These are phyloP conservation scores for Fomitopsis palustris DNA, from an alignment of 1,284 basidiomycete genomes.

Conservation along the genomic window DNA sequence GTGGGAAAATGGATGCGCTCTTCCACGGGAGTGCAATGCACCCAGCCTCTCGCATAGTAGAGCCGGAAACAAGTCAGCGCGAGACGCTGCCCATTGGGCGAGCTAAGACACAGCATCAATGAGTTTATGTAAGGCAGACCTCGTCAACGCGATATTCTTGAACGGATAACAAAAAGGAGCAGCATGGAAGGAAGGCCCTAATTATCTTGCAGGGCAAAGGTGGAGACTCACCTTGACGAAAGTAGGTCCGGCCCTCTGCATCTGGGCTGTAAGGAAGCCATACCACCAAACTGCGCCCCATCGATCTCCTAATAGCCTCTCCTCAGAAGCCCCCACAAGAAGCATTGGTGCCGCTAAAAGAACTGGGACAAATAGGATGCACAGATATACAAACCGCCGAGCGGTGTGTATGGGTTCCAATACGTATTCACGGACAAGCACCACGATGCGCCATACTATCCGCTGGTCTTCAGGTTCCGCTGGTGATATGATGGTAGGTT, in stretches of 20 bases:
- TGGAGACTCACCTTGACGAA: conserved; percentile 82
- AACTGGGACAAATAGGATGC: conserved; percentile 85
- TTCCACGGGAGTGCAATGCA: conserved; percentile 86
- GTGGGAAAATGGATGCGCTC: conserved; percentile 79
- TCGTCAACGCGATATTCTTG: neutral
- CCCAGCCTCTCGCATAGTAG: conserved; percentile 87
- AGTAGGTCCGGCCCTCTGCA: conserved; percentile 94
- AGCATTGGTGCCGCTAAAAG: conserved; percentile 85
- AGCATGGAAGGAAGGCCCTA: neutral
- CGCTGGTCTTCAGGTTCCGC: conserved; percentile 49
- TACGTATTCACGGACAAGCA: conserved; percentile 52
- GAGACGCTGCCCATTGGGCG: conserved; percentile 97
- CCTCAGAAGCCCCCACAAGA: conserved; percentile 65
- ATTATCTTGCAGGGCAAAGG: conserved; percentile 1
- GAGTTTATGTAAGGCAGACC: neutral
- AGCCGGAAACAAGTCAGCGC: conserved; percentile 93
- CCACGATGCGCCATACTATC: conserved; percentile 39
- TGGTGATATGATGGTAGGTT: conserved; percentile 52
- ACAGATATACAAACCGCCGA: conserved; percentile 82
- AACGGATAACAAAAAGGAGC: too few relatives aligned
- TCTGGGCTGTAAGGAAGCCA: conserved; percentile 79
- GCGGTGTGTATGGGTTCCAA: conserved; percentile 88
- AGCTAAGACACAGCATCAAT: conserved; percentile 46
- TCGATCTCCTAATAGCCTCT: conserved; percentile 59
- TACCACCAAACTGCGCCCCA: conserved; percentile 98